phyloP scores from a whole-genome alignment of 2,329 filamentous ascomycete species.

The Aspergillus udagawae region DNA sequence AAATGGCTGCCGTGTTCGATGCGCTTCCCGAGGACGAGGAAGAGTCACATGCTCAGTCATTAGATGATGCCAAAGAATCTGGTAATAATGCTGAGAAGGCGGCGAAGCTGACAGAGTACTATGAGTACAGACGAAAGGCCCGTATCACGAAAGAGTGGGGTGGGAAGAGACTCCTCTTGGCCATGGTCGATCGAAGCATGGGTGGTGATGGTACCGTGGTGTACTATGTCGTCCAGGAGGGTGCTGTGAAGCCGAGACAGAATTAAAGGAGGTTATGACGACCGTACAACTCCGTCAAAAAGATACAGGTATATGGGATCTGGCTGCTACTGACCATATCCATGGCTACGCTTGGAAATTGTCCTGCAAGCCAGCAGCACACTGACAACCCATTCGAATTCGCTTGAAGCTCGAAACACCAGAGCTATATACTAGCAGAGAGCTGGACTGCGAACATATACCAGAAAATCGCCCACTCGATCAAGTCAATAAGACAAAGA shows the following conservation, averaged over 20 bases:
- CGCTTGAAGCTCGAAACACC: neutral
- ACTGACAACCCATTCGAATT: neutral
- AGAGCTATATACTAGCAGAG: slow-evolving; percentile 8
- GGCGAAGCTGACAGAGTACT: slow-evolving; percentile 29
- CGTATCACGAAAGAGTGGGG: slow-evolving; percentile 37
- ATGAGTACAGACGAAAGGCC: slow-evolving; percentile 23
- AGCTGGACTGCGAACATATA: neutral
- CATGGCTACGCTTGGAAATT: neutral
- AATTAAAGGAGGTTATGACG: slow-evolving; percentile 40
- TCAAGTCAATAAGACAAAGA: slow-evolving; percentile 6
- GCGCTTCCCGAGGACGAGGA: slow-evolving; percentile 35
- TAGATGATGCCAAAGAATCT: slow-evolving; percentile 5
- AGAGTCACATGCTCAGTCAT: slow-evolving; percentile 8
- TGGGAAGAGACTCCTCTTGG: slow-evolving; percentile 54
- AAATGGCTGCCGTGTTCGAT: slow-evolving; percentile 56
- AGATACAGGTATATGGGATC: neutral
- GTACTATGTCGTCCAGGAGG: slow-evolving; percentile 63
- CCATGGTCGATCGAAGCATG: slow-evolving; percentile 49
- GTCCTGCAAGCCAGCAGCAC: neutral
- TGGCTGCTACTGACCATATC: neutral
- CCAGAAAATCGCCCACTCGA: neutral
- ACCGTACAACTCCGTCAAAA: neutral
- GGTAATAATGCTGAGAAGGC: slow-evolving; percentile 22
- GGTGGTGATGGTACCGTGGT: slow-evolving; percentile 59
- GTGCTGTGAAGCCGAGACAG: slow-evolving; percentile 61